Evolutionary conservation across 306 rosid species (phyloP), one percentile per base, ranked within the genome.

Genomic region (Cyclanthera cordifolia): DNA sequence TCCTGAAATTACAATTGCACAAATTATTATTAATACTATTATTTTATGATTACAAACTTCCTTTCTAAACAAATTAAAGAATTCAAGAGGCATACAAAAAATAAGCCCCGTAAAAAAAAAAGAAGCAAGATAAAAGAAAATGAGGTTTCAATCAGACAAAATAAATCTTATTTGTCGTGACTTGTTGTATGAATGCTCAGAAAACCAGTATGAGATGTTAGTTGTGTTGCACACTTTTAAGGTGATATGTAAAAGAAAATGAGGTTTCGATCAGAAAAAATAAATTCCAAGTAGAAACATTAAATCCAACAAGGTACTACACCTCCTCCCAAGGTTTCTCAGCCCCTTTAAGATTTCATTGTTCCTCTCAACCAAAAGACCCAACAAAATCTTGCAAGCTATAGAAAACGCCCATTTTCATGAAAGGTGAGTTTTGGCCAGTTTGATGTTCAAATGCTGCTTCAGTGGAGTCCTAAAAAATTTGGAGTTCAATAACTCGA

Each of bases 1-100:
- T 93, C 91, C 96, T 93, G 50, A 78, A 87, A 50, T 73, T 71
- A 25, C 49, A 65, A 65, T 21, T 37, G 50, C 53, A 11, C 53
- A 65, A 13, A 21, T 6, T 7, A 23, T 45, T 45, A 41, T 48
- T 16, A 48, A 0, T 48, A 46, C 50, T 46, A 46, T 46, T 13
- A 0, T 46, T 46, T 46, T 14, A 3, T 46, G 5, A 46, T 46
- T 37, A 37, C 21, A 49, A 49, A 16, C 21, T 49, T 48, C 14
- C 17, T 13, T 46, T 14, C 50, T 5, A 1, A 49, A 49, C 21
- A 49, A 48, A n/a, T 49, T 49, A 49, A 49, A 49, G 3, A 49
- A 16, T 49, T 16, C 53, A 16, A 49, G 10, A n/a, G 53, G 53
- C 20, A 47, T 47, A 47, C 52, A 47, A 47, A 46, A 46, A 12